These are phyloP conservation scores for Fusarium palustre DNA, from an alignment of 2,329 filamentous ascomycete species.

Conservation along the genomic window DNA sequence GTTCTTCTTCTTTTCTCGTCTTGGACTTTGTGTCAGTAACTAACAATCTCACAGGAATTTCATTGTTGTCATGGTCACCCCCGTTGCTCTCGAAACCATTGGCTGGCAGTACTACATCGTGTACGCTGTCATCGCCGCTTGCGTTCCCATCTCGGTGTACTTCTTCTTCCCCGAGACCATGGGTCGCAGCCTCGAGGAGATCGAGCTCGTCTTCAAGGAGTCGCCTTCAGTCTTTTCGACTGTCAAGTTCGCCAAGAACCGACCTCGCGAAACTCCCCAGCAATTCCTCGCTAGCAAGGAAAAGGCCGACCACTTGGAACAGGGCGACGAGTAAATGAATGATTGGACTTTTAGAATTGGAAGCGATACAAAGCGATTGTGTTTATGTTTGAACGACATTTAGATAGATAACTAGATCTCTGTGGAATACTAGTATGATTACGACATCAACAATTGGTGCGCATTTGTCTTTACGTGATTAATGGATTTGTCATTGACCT, in stretches of 20 bases:
- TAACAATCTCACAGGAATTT: conserved; percentile 50
- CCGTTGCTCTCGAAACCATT: conserved; percentile 70
- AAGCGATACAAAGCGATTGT: conserved; percentile 25
- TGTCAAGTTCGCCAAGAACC: conserved; percentile 33
- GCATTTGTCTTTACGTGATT: background rate
- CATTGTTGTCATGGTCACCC: conserved; percentile 70
- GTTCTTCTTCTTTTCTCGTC: background rate
- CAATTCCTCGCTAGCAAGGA: conserved; percentile 25
- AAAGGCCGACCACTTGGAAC: conserved; percentile 27
- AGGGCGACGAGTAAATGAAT: background rate
- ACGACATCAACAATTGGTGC: conserved; percentile 11
- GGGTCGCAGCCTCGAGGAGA: conserved; percentile 48
- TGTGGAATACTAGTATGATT: conserved; percentile 28
- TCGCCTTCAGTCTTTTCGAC: conserved; percentile 32
- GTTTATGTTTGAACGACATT: conserved; percentile 5
- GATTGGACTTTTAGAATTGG: background rate
- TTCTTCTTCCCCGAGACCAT: conserved; percentile 53
- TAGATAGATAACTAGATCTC: conserved; percentile 13
- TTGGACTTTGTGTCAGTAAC: conserved; percentile 29
- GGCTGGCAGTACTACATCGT: conserved; percentile 63
- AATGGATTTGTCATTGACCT: background rate
- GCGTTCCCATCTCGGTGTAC: conserved; percentile 57
- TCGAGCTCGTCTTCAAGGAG: conserved; percentile 46
- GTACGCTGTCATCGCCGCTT: conserved; percentile 58
- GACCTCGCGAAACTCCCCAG: conserved; percentile 31